These are phyloP conservation scores for Podosphaera fusca DNA, from an alignment of 2,329 filamentous ascomycete species.

Conservation along the genomic window DNA sequence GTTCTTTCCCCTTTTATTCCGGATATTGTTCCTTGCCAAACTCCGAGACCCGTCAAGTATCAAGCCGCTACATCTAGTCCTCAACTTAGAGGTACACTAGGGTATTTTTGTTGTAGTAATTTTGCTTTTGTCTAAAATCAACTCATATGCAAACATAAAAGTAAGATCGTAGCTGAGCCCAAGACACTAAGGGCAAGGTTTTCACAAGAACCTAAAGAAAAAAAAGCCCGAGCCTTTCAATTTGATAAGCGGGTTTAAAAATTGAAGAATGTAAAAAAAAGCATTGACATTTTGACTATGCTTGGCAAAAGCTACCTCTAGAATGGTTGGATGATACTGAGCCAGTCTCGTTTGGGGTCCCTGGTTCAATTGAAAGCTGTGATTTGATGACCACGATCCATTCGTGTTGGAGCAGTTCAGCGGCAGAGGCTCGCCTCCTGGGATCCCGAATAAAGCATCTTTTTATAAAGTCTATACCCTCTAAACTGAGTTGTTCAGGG, in stretches of 20 bases:
- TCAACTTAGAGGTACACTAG: background rate
- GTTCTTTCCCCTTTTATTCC: background rate
- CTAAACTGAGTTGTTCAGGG: constrained; percentile 58
- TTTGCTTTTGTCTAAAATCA: background rate
- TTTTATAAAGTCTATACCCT: constrained; percentile 71
- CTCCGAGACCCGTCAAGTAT: background rate
- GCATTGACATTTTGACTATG: background rate
- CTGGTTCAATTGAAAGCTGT: constrained; percentile 35
- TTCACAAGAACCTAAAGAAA: background rate
- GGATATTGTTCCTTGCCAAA: background rate
- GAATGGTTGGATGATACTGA: constrained; percentile 9
- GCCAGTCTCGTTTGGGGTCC: constrained; percentile 32
- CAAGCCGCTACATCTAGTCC: background rate
- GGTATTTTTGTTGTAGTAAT: background rate
- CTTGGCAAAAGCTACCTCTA: constrained; percentile 10
- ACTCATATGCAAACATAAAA: background rate
- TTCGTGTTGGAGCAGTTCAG: constrained; percentile 80
- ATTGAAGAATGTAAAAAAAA: background rate
- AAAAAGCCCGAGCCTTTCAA: background rate
- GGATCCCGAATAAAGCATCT: constrained; percentile 77
- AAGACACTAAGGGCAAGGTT: background rate
- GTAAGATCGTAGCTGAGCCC: background rate
- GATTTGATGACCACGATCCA: constrained; percentile 54
- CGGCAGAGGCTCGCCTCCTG: constrained; percentile 51
- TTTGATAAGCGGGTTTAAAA: background rate